A percentile compares a stretch with the other conserved stretches of the same genome.
phyloP scores from a whole-genome alignment of 257 asterid species.

The Nicotiana tabacum region DNA sequence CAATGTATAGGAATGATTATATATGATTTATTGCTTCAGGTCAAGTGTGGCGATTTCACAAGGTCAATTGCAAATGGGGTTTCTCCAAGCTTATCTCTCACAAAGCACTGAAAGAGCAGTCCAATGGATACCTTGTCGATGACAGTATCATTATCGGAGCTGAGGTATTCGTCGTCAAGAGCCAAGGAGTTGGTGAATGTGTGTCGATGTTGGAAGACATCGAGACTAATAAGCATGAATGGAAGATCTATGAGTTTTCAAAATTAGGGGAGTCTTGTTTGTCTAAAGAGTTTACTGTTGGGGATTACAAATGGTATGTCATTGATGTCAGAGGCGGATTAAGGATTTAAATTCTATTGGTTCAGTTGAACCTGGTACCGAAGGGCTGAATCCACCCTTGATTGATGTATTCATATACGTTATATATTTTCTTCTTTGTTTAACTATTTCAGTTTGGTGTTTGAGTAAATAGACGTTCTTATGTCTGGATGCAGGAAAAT shows the following conservation, averaged over 20 bases:
- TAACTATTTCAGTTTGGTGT: too few relatives aligned
- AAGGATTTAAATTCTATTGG: too few relatives aligned
- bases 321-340: too few relatives aligned
- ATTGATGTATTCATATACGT: not conserved
- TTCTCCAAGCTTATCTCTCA: constrained; percentile 16
- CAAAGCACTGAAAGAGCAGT: not conserved
- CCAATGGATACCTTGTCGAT: constrained; percentile 12
- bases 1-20: not conserved
- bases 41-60: constrained; percentile 11
- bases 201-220: not conserved
- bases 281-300: not conserved
- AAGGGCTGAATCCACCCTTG: too few relatives aligned
- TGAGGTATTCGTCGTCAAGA: not conserved
- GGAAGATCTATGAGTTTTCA: not conserved
- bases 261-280: not conserved
- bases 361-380: too few relatives aligned
- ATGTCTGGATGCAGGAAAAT: not conserved
- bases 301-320: not conserved
- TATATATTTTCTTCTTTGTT: not conserved
- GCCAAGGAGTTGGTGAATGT: not conserved
- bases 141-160: constrained; percentile 25
- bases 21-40: not conserved
- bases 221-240: not conserved
- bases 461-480: not conserved
- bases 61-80: constrained; percentile 14